Conservation (phyloP, 306 rosid genomes). For the Ormosia emarginata region DNA sequence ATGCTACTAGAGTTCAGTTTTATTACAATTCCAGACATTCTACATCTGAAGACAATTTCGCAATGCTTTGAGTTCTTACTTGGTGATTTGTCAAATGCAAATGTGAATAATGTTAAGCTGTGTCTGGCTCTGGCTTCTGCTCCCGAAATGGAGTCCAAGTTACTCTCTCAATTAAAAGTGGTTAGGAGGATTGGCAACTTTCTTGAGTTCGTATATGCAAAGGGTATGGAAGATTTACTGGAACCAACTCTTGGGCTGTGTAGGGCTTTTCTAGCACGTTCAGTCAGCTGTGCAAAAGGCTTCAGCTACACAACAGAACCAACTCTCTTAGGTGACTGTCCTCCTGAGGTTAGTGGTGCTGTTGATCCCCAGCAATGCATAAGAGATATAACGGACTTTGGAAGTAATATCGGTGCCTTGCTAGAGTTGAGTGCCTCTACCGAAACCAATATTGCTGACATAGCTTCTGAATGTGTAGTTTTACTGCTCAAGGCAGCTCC, state of each 20-base stretch:
- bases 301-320: slow-evolving; percentile 56
- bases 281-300: slow-evolving; percentile 61
- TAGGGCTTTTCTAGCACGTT: slow-evolving; percentile 81
- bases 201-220: slow-evolving; percentile 77
- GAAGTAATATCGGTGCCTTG: slow-evolving; percentile 69
- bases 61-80: slow-evolving; percentile 97
- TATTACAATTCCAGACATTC: slow-evolving; percentile 79
- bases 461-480: slow-evolving; percentile 83
- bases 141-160: slow-evolving; percentile 90
- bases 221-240: slow-evolving; percentile 90
- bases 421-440: slow-evolving; percentile 65
- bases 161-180: slow-evolving; percentile 89
- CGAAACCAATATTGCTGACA: slow-evolving; percentile 54
- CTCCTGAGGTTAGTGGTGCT: slow-evolving; percentile 44
- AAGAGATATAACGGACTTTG: slow-evolving; percentile 82
- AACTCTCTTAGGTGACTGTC: slow-evolving; percentile 54
- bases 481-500: slow-evolving; percentile 85
- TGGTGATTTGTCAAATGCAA: slow-evolving; percentile 90
- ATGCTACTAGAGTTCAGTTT: slow-evolving; percentile 75
- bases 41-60: slow-evolving; percentile 81
- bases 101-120: slow-evolving; percentile 76
- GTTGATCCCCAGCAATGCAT: slow-evolving; percentile 74
- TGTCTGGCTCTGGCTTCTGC: slow-evolving; percentile 91
- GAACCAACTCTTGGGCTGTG: slow-evolving; percentile 91
- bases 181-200: slow-evolving; percentile 88